Evolutionary conservation across 352 stramenopile species (phyloP), one percentile per base, ranked within the genome.

Genomic region (Hyaloperonospora brassicae): DNA sequence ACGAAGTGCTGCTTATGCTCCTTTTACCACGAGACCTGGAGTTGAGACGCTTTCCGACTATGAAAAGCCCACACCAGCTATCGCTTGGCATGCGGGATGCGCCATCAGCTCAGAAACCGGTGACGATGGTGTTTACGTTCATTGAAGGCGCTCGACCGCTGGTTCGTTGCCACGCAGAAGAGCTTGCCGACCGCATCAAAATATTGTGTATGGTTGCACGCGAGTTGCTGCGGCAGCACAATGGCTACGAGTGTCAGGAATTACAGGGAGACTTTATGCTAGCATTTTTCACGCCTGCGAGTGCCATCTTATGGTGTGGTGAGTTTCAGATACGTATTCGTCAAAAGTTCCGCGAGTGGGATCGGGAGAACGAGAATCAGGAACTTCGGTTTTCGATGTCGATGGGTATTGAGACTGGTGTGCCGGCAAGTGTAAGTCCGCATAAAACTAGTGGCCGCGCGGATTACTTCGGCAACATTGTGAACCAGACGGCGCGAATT

Each of bases 101-200:
- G 7, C 82, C 84, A 11, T 87, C 82, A 0, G 84, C 84, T 2
- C 74, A 85, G 12, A 84, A 84, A 12, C 76, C 79, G 11, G 73
- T 94, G 21, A 93, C 82, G 6, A 93, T 94, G 81, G 84, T 94
- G 22, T 94, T 94, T 44, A 94, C 84, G 13, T 94, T 93, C 52
- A 93, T 94, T 30, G 84, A 94, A 77, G 81, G 81, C 14, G 81
- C 82, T 40, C 76, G 82, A 1, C 80, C 81, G 8, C 72, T 94
- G 10, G 82, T 94, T 58, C 79, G 84, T 6, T 87, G 69, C 49
- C 79, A 94, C 52, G 84, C 84, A 0, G 80, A 94, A 61, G 76
- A 89, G 39, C 73, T 94, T 24, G 81, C 84, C 11, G 81, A 89
- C 46, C 79, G 84, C 0, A 89, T 94, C 47, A 94, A 94, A 63